Evolutionary conservation across 441 rosid genomes (phyloP).

Genomic region (Mallotus japonicus): DNA sequence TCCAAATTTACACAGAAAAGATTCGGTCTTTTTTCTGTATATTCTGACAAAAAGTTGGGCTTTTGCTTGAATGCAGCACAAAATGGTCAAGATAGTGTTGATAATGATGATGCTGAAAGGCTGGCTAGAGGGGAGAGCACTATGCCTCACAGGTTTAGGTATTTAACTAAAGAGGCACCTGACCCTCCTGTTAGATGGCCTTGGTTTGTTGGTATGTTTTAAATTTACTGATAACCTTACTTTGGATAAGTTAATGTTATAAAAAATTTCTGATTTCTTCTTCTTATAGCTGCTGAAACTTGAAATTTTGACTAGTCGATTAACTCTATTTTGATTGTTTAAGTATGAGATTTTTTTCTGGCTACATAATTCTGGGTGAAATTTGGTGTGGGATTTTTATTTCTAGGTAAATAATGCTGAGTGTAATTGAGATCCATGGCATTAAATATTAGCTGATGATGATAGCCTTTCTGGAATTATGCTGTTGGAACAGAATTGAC

Average conservation of each 20-base stretch:
- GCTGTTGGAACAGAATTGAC: too few species aligned
- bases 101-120: slow-evolving; percentile 45
- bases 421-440: too few species aligned
- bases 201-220: slow-evolving; percentile 62
- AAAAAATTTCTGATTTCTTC: background rate
- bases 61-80: slow-evolving; percentile 27
- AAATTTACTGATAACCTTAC: background rate
- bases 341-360: too few species aligned
- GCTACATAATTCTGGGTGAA: too few species aligned
- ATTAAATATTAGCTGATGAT: too few species aligned
- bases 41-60: slow-evolving; percentile 22
- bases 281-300: background rate
- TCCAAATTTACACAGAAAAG: slow-evolving; percentile 12
- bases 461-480: too few species aligned
- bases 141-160: slow-evolving; percentile 78
- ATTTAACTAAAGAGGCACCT: slow-evolving; percentile 80
- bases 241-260: background rate
- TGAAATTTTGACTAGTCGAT: background rate
- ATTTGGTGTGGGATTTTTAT: too few species aligned
- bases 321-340: too few species aligned
- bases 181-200: slow-evolving; percentile 72
- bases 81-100: background rate
- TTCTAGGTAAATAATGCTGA: too few species aligned
- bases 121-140: slow-evolving; percentile 69
- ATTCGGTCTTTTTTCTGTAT: slow-evolving; percentile 17